Evolutionary conservation across 805 yeast species (phyloP).

Genomic region (Ogataea zsoltii): DNA sequence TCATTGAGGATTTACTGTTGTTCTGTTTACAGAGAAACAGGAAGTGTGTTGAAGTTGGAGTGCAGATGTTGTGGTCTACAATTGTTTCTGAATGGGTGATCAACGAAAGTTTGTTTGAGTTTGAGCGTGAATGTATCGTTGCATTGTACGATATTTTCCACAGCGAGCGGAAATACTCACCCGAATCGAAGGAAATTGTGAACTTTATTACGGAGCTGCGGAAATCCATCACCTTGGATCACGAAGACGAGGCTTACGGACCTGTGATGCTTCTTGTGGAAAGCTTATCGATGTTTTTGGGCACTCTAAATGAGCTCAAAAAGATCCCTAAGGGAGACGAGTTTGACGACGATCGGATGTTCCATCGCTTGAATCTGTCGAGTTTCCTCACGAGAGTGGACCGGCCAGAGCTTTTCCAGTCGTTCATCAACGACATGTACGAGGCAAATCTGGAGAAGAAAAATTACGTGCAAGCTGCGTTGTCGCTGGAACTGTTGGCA

Average conservation of each 20-base stretch:
- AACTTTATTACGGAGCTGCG: conserved; percentile 53
- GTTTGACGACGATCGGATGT: conserved; percentile 83
- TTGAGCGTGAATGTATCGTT: conserved; percentile 62
- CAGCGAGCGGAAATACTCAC: conserved; percentile 52
- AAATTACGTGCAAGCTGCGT: conserved; percentile 79
- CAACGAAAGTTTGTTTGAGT: conserved; percentile 56
- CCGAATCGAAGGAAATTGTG: conserved; percentile 54
- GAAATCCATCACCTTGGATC: conserved; percentile 51
- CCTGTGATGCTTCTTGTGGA: conserved; percentile 52
- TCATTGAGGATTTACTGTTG: conserved; percentile 63
- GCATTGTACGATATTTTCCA: conserved; percentile 68
- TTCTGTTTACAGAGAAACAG: conserved; percentile 69
- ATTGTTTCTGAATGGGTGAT: conserved; percentile 65
- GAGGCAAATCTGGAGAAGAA: conserved; percentile 58
- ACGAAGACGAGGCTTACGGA: conserved; percentile 62
- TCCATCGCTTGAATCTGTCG: conserved; percentile 73
- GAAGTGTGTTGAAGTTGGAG: conserved; percentile 61
- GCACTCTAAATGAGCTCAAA: conserved; percentile 63
- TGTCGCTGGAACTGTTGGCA: conserved; percentile 75
- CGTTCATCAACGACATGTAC: conserved; percentile 75
- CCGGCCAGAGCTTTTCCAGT: conserved; percentile 76
- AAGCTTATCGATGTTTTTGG: conserved; percentile 60
- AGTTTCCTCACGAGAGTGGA: conserved; percentile 76
- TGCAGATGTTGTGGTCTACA: conserved; percentile 67
- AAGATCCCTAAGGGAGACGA: conserved; percentile 80